phyloP scores from a whole-genome alignment of 2,329 filamentous ascomycete species.

The Sclerotinia sclerotiorum region DNA sequence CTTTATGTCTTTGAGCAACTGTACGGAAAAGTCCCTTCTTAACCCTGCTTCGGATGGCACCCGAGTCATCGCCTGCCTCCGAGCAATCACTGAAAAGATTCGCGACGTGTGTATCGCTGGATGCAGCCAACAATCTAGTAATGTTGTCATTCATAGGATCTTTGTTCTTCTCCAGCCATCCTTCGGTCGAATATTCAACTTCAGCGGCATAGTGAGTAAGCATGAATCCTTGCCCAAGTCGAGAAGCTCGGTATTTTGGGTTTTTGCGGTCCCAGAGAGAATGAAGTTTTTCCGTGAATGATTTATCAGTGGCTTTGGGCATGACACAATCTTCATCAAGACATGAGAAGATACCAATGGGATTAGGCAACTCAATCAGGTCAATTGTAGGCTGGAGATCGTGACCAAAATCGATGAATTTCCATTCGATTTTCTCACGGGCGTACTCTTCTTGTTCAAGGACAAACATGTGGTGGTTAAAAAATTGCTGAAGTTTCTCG shows the following conservation, averaged over 20 bases:
- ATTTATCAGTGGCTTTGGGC: slow-evolving; percentile 96
- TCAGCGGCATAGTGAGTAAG: slow-evolving; percentile 97
- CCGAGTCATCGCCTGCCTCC: slow-evolving; percentile 72
- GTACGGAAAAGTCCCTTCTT: slow-evolving; percentile 98
- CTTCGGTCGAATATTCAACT: slow-evolving; percentile 92
- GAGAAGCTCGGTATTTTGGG: slow-evolving; percentile 84
- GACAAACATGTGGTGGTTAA: slow-evolving; percentile 99
- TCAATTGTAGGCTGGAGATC: slow-evolving; percentile 98
- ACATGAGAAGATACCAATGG: slow-evolving; percentile 98
- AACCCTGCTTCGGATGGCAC: slow-evolving; percentile 72
- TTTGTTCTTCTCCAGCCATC: slow-evolving; percentile 99
- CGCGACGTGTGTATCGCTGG: slow-evolving; percentile 79
- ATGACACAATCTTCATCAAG: slow-evolving; percentile 97
- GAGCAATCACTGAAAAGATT: slow-evolving; percentile 85
- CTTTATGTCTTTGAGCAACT: slow-evolving; percentile 94
- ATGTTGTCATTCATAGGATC: slow-evolving; percentile 97
- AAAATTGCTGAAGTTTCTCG: slow-evolving; percentile 98
- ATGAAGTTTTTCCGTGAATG: slow-evolving; percentile 97
- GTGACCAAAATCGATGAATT: slow-evolving; percentile 98
- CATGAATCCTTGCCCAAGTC: slow-evolving; percentile 88
- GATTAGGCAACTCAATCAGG: slow-evolving; percentile 91
- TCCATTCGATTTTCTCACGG: slow-evolving; percentile 97
- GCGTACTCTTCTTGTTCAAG: slow-evolving; percentile 98
- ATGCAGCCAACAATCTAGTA: slow-evolving; percentile 80
- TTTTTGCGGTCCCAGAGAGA: slow-evolving; percentile 96